Evolutionary conservation across 148 eudicot species (phyloP).

Genomic region (Salicornia ramosissima): DNA sequence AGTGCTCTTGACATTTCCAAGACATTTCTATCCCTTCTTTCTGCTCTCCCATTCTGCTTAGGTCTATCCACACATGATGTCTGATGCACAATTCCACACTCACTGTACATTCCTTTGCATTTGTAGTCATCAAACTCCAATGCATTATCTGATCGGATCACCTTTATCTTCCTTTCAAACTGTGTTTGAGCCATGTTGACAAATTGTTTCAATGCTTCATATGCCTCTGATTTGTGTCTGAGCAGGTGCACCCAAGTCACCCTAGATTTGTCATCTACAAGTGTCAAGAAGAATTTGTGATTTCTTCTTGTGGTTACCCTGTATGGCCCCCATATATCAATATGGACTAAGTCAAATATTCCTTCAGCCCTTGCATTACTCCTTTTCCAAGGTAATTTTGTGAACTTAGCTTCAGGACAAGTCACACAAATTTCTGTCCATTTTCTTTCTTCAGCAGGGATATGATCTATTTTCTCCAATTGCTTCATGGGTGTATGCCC

Average conservation of each 20-base stretch:
- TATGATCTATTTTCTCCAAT: too few relatives aligned
- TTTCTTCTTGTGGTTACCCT: neutral
- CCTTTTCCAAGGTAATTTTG: too few relatives aligned
- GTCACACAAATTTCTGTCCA: too few relatives aligned
- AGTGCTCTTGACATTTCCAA: neutral
- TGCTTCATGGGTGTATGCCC: too few relatives aligned
- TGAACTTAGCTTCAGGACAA: too few relatives aligned
- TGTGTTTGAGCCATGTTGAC: neutral
- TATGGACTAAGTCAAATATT: neutral
- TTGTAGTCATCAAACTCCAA: neutral
- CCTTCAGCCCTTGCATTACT: neutral
- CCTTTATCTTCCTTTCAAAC: neutral
- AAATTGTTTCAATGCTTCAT: neutral
- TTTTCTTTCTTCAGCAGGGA: too few relatives aligned
- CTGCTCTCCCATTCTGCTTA: neutral
- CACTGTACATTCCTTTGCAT: neutral
- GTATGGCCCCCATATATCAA: too few relatives aligned
- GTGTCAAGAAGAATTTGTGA: neutral
- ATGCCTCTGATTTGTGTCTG: neutral
- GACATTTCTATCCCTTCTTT: neutral
- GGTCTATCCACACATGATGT: neutral
- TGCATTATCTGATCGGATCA: neutral
- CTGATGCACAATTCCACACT: neutral
- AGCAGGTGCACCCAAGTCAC: neutral
- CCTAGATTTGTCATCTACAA: neutral